These are phyloP conservation scores for Hibiscus tridactylites DNA, from an alignment of 345 rosid species.

Conservation along the genomic window DNA sequence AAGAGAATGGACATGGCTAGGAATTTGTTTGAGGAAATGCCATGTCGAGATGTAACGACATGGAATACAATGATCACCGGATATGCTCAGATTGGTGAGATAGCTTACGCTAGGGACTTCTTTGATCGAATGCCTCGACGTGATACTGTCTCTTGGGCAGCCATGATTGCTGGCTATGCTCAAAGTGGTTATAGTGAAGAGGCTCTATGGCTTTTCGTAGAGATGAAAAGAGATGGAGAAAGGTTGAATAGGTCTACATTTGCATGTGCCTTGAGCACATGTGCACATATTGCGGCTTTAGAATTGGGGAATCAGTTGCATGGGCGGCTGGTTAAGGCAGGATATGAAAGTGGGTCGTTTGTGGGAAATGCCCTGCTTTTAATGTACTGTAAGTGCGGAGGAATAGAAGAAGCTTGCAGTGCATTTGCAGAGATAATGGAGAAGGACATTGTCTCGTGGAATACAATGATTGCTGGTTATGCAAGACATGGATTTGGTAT, in stretches of 20 bases:
- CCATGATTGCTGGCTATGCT: constrained; percentile 63
- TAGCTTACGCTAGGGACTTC: constrained; percentile 33
- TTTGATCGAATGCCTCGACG: constrained; percentile 50
- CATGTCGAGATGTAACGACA: constrained; percentile 36
- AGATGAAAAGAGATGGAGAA: constrained; percentile 61
- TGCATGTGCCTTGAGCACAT: constrained; percentile 51
- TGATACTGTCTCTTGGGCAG: constrained; percentile 67
- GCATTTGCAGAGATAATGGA: constrained; percentile 49
- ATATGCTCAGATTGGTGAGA: constrained; percentile 43
- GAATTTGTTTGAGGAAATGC: constrained; percentile 55
- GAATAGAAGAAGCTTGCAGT: constrained; percentile 52
- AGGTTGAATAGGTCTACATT: constrained; percentile 52
- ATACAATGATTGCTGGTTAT: constrained; percentile 61
- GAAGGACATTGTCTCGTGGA: constrained; percentile 62
- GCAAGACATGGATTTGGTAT: constrained; percentile 60
- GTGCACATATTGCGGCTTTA: constrained; percentile 53
- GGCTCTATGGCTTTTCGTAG: constrained; percentile 39
- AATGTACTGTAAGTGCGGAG: constrained; percentile 71
- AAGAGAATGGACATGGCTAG: constrained; percentile 48
- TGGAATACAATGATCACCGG: constrained; percentile 77
- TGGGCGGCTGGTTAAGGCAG: constrained; percentile 53
- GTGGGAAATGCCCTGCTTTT: constrained; percentile 65
- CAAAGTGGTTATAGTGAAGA: constrained; percentile 47
- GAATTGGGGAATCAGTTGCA: constrained; percentile 68
- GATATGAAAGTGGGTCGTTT: constrained; percentile 48